These are phyloP conservation scores for Debaryomycetaceae sp. DNA, from an alignment of 1,139 yeast species.

Conservation along the genomic window DNA sequence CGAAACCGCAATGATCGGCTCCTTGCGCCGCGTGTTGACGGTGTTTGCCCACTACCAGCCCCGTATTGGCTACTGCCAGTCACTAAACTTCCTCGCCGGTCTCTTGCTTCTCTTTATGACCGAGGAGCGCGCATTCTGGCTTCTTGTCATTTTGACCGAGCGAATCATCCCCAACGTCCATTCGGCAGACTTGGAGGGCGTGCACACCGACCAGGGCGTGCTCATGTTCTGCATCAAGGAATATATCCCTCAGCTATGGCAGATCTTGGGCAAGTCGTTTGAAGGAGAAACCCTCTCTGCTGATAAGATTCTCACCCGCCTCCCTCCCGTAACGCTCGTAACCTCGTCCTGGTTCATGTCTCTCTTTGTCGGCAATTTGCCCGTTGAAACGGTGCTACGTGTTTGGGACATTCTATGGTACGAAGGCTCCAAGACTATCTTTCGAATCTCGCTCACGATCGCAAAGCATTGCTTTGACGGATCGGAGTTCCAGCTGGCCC, in stretches of 20 bases:
- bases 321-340: slow-evolving; percentile 87
- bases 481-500: slow-evolving; percentile 21
- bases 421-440: slow-evolving; percentile 81
- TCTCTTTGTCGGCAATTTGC: slow-evolving; percentile 76
- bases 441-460: slow-evolving; percentile 75
- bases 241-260: slow-evolving; percentile 77
- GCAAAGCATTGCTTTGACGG: slow-evolving; percentile 68
- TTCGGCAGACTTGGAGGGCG: slow-evolving; percentile 84
- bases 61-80: slow-evolving; percentile 89
- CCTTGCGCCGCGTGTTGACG: slow-evolving; percentile 68
- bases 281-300: slow-evolving; percentile 38
- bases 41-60: slow-evolving; percentile 86
- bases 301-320: slow-evolving; percentile 53
- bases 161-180: slow-evolving; percentile 85
- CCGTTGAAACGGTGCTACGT: slow-evolving; percentile 75
- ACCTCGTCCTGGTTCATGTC: slow-evolving; percentile 99
- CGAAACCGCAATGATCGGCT: slow-evolving; percentile 57
- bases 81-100: slow-evolving; percentile 86
- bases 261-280: slow-evolving; percentile 30
- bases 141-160: slow-evolving; percentile 84
- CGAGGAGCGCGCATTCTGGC: slow-evolving; percentile 91
- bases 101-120: slow-evolving; percentile 68
- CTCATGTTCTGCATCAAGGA: slow-evolving; percentile 79
- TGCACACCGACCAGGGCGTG: slow-evolving; percentile 91
- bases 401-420: slow-evolving; percentile 94